Evolutionary conservation across 225 moss, liverwort and hornwort species (phyloP), one percentile per base, ranked within the genome.

Genomic region (Pleurozium schreberi): DNA sequence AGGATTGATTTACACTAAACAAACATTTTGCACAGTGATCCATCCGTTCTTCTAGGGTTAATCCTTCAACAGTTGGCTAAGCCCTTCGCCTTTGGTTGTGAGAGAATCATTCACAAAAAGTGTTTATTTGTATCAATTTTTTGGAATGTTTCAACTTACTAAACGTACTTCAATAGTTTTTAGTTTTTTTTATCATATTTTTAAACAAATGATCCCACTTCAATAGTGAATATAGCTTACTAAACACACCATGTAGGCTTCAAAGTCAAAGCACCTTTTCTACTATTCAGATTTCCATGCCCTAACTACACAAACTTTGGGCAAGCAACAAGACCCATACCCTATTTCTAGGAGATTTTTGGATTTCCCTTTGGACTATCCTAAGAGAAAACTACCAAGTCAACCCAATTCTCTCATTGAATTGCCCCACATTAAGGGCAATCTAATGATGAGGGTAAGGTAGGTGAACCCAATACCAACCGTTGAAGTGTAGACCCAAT

Each of bases 81-180:
- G 1, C 2, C 27, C 5, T 5, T 27, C 5, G 1, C 0, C 1
- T 0, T 27, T 43, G 15, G 27, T 71, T 43, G 27, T 27, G 9
- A 43, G 0, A 71, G 5, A 27, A 71, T 43, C 0, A 0, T 27
- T n/a, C n/a, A n/a, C n/a, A n/a, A n/a, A n/a, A n/a, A n/a, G n/a
- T n/a, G n/a, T n/a, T n/a, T n/a, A n/a, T n/a, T n/a, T n/a, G n/a
- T n/a, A n/a, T n/a, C n/a, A n/a, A n/a, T n/a, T n/a, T n/a, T n/a
- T n/a, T n/a, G n/a, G n/a, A n/a, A n/a, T n/a, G n/a, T n/a, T n/a
- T n/a, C n/a, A n/a, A n/a, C n/a, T n/a, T n/a, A n/a, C n/a, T n/a
- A n/a, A n/a, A n/a, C n/a, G n/a, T n/a, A n/a, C n/a, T n/a, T n/a
- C n/a, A n/a, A n/a, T n/a, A n/a, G n/a, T n/a, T n/a, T n/a, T n/a